Evolutionary conservation across 2,329 filamentous ascomycete genomes (phyloP).

Genomic region (Aureobasidium sp.): DNA sequence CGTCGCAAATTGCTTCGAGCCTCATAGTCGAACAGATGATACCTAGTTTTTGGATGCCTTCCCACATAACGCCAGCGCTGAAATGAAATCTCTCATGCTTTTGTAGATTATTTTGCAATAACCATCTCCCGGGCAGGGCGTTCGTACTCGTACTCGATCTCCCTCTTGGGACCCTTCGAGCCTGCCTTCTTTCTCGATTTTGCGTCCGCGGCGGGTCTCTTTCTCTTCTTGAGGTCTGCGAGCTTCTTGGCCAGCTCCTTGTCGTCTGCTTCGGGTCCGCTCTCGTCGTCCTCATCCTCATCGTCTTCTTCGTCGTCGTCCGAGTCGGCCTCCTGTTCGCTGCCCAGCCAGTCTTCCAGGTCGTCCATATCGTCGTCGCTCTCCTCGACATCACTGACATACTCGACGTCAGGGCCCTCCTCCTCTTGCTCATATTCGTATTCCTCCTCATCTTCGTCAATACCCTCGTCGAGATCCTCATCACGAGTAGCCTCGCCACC

Average conservation of each 20-base stretch:
- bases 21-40: background rate
- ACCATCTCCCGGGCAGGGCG: slow-evolving; percentile 41
- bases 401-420: slow-evolving; percentile 74
- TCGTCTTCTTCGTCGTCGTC: slow-evolving; percentile 53
- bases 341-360: slow-evolving; percentile 87
- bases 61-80: slow-evolving; percentile 11
- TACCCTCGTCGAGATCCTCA: slow-evolving; percentile 80
- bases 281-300: slow-evolving; percentile 41
- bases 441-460: slow-evolving; percentile 65
- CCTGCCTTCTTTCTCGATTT: slow-evolving; percentile 50
- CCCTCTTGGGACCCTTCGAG: slow-evolving; percentile 52
- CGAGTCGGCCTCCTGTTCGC: slow-evolving; percentile 43
- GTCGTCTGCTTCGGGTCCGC: slow-evolving; percentile 45
- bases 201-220: slow-evolving; percentile 41
- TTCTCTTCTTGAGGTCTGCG: slow-evolving; percentile 52
- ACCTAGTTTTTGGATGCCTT: slow-evolving; percentile 4
- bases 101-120: slow-evolving; percentile 8
- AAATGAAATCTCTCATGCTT: background rate
- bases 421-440: slow-evolving; percentile 57
- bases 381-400: slow-evolving; percentile 79
- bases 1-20: background rate
- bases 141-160: slow-evolving; percentile 72
- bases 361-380: slow-evolving; percentile 72
- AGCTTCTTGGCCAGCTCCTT: slow-evolving; percentile 47
- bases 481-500: slow-evolving; percentile 77